These are phyloP conservation scores for Blumeria hordei DNA, from an alignment of 2,329 filamentous ascomycete species.

Conservation along the genomic window DNA sequence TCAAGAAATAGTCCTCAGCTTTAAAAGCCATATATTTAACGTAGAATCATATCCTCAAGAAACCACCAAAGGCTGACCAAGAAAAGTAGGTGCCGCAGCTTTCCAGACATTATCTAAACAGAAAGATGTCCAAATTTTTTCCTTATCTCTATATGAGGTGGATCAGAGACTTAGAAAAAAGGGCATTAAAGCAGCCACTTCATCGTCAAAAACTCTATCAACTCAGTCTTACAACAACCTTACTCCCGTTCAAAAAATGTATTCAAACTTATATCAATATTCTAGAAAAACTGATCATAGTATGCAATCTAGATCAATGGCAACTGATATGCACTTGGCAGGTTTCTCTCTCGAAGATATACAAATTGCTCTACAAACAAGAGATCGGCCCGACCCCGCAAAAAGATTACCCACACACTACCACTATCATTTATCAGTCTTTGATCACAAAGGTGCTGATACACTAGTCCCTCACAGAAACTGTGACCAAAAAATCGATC, in stretches of 20 bases:
- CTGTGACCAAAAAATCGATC: neutral
- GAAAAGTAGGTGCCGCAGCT: neutral
- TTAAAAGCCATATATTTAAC: neutral
- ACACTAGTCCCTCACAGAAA: neutral
- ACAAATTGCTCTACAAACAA: neutral
- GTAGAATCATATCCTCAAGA: neutral
- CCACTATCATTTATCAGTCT: neutral
- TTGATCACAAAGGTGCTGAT: neutral
- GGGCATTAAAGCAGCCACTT: neutral
- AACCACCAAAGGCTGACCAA: neutral
- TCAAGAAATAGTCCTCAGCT: neutral
- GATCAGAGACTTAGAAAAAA: neutral
- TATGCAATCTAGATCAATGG: neutral
- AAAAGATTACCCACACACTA: neutral
- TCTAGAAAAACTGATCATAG: neutral
- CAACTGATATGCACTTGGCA: neutral
- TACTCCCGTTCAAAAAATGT: neutral
- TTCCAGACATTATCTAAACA: neutral
- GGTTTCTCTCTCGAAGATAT: neutral
- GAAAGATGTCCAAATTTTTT: neutral
- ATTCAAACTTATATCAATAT: neutral
- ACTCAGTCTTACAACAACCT: neutral
- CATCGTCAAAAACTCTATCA: neutral
- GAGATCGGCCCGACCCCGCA: neutral
- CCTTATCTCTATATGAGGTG: neutral